Conservation (phyloP, 257 asterid genomes). For the Craterostigma plantagineum region DNA sequence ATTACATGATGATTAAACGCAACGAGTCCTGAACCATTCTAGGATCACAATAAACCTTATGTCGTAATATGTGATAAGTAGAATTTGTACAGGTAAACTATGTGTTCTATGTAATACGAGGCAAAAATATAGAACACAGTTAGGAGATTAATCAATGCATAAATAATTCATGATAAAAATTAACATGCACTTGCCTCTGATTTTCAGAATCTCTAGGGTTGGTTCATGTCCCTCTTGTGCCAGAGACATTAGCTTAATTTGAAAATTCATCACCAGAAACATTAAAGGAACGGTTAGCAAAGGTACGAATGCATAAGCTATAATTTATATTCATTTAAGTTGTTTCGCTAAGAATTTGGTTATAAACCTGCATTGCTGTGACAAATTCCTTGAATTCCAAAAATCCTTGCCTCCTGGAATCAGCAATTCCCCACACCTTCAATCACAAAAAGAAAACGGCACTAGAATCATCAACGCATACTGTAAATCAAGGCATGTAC, state of each 20-base stretch:
- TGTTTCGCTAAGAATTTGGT: neutral
- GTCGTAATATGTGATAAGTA: neutral
- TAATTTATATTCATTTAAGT: neutral
- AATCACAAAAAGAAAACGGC: slow-evolving; percentile 3
- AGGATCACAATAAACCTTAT: no score
- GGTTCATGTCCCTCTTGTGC: slow-evolving; percentile 75
- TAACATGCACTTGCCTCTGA: slow-evolving; percentile 30
- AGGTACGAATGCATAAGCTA: neutral
- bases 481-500: neutral
- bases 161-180: no score
- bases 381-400: slow-evolving; percentile 65
- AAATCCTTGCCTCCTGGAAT: slow-evolving; percentile 74
- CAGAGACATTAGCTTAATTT: slow-evolving; percentile 47
- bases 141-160: neutral
- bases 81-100: no score
- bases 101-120: no score
- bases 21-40: slow-evolving; percentile 5
- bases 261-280: slow-evolving; percentile 6
- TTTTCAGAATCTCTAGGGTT: slow-evolving; percentile 32
- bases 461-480: neutral
- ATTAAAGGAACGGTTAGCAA: slow-evolving; percentile 7
- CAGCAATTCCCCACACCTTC: slow-evolving; percentile 94
- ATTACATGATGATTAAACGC: neutral
- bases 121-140: slow-evolving; percentile 2
- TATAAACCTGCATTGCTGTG: slow-evolving; percentile 84